Percentiles rank a stretch among this genome's conserved stretches.
Evolutionary conservation across 2,329 filamentous ascomycete genomes (phyloP).

Genomic region (Coniochaeta sp.): DNA sequence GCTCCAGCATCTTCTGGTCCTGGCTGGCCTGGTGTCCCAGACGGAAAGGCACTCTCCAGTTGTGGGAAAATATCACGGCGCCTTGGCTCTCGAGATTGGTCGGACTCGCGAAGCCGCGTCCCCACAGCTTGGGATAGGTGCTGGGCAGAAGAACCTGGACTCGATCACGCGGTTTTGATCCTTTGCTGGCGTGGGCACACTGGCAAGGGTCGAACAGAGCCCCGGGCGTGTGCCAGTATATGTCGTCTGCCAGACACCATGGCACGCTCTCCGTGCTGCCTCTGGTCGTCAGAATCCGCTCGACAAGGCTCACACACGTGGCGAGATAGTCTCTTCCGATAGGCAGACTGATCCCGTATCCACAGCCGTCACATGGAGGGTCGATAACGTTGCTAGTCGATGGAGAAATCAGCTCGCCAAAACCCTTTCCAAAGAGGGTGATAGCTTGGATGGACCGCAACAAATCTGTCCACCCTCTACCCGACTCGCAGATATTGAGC

Average conservation of each 20-base stretch:
- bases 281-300: not conserved
- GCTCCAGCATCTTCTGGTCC: not conserved
- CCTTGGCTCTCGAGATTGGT: not conserved
- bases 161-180: not conserved
- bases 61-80: conserved; percentile 4
- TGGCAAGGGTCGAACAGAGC: not conserved
- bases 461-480: not conserved
- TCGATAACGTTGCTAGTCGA: not conserved
- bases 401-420: not conserved
- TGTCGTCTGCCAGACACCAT: conserved; percentile 2
- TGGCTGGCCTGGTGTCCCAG: not conserved
- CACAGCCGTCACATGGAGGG: not conserved
- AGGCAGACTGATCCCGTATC: not conserved
- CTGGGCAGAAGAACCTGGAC: conserved; percentile 4
- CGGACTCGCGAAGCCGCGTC: conserved; percentile 1
- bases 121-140: conserved; percentile 1
- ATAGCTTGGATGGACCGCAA: not conserved
- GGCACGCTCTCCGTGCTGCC: not conserved
- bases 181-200: not conserved
- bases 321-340: conserved; percentile 3
- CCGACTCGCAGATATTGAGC: not conserved
- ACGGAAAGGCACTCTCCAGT: not conserved
- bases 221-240: conserved; percentile 4
- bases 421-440: not conserved
- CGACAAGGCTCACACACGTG: not conserved